phyloP scores from a whole-genome alignment of 495 filamentous ascomycete genomes.

The Penicillium subrubescens region DNA sequence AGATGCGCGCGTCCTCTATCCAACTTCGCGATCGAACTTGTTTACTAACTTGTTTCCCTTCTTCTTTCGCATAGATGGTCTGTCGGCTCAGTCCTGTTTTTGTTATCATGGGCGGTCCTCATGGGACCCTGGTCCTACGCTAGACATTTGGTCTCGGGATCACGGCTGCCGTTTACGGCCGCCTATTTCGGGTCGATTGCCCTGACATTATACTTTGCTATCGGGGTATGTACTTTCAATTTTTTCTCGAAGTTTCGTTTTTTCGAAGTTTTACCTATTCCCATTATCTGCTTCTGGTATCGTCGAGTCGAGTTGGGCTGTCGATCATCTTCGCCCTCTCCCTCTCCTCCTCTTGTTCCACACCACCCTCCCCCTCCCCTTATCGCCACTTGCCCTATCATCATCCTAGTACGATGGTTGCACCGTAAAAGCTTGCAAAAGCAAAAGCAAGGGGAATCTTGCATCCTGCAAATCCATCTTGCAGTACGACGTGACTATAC shows the following conservation, averaged over 20 bases:
- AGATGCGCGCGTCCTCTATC: conserved; percentile 10
- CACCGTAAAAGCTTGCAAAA: conserved; percentile 16
- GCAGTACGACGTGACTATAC: conserved; percentile 22
- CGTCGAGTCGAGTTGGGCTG: conserved; percentile 1
- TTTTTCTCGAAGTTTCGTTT: not conserved
- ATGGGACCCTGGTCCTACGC: conserved; percentile 85
- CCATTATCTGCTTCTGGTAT: not conserved
- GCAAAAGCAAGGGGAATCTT: conserved; percentile 25
- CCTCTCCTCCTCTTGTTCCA: conserved; percentile 5
- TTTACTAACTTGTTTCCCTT: conserved; percentile 27
- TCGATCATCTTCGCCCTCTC: conserved; percentile 17
- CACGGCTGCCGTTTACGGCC: conserved; percentile 90
- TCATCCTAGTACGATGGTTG: conserved; percentile 17
- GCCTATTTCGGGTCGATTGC: conserved; percentile 95
- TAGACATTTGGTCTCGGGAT: conserved; percentile 80
- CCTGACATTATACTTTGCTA: conserved; percentile 86
- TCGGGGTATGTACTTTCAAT: conserved; percentile 69
- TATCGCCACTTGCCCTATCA: conserved; percentile 11
- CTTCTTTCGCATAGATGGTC: conserved; percentile 71
- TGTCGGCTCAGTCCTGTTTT: conserved; percentile 85
- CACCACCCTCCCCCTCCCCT: conserved; percentile 4
- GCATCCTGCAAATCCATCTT: conserved; percentile 24
- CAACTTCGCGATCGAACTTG: too few relatives aligned
- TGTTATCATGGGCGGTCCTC: conserved; percentile 90
- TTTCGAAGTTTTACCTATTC: not conserved